Evolutionary conservation across 1,284 basidiomycete genomes (phyloP), one percentile per base, ranked within the genome.

Genomic region (Cystobasidiaceae sp.): DNA sequence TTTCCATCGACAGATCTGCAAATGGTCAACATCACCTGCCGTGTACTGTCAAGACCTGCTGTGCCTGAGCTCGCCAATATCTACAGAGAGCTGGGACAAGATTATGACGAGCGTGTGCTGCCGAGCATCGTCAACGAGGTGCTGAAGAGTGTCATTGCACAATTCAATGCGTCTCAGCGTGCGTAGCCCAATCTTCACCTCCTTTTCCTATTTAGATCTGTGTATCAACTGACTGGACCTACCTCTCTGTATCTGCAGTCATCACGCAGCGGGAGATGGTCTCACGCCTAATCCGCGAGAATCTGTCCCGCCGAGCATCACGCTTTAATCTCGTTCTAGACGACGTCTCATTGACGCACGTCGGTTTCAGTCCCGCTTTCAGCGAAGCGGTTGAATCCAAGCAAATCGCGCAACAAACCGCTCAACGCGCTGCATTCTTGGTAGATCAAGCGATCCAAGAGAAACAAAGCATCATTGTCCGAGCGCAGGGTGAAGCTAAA

Each of bases 391-490:
- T 99, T 59, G 96, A 99, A 79, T 93, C 94, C 59, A 99, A 99
- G 81, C 96, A 99, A 85, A 88, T 94, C 73, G 96, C 96, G 25
- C 96, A 99, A 85, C 96, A 99, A 85, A 97, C 93, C 45, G 96
- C 96, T 7, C 82, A 98, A 68, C 85, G 94, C 61, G 96, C 96
- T 8, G 96, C 96, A 3, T 99, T 97, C 85, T 81, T 97, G 69
- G 96, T 99, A 62, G 96, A 99, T 77, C 93, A 98, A 79, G 96
- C 96, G 19, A 88, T 97, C 72, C 96, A 99, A 79, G 96, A 99
- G 82, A 98, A 98, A 81, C 79, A 97, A 86, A 92, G 90, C 46
- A 98, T 97, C 75, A 98, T 98, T 71, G 92, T 99, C 67, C 86
- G 90, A 65, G 96, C 96, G 0, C 89, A 97, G 81, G 96, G 96